Percentiles rank a stretch among this genome's conserved stretches.
Conservation (phyloP, 2,329 filamentous ascomycete species). For the Fonsecaea monophora region DNA sequence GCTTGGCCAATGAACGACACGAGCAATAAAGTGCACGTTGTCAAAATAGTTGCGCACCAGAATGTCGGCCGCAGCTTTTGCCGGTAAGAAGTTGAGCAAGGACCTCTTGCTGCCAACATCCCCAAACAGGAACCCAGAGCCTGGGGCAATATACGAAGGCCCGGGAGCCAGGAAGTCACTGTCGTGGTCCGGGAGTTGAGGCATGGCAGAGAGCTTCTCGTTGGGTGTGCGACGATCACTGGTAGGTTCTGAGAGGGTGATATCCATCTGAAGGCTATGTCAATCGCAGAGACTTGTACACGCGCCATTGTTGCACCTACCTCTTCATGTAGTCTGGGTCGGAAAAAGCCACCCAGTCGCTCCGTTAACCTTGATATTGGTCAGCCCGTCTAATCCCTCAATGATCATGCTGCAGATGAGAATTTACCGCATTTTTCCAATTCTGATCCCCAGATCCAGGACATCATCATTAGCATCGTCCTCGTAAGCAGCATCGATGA, state of each 20-base stretch:
- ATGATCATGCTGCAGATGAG: not conserved
- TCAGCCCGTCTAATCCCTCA: not conserved
- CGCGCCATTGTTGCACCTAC: slow-evolving; percentile 50
- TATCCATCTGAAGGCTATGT: slow-evolving; percentile 19
- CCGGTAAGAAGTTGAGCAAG: slow-evolving; percentile 68
- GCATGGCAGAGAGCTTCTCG: slow-evolving; percentile 26
- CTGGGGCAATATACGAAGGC: slow-evolving; percentile 70
- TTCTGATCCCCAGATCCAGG: slow-evolving; percentile 72
- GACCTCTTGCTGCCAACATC: slow-evolving; percentile 56
- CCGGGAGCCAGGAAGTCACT: slow-evolving; percentile 67
- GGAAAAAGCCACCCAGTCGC: slow-evolving; percentile 73
- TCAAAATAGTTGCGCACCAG: slow-evolving; percentile 72
- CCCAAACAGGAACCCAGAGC: slow-evolving; percentile 71
- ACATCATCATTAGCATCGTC: slow-evolving; percentile 69
- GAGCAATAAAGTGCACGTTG: slow-evolving; percentile 71
- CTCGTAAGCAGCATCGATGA: slow-evolving; percentile 72
- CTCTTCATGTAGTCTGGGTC: slow-evolving; percentile 74
- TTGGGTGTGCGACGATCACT: slow-evolving; percentile 27
- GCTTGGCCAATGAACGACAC: slow-evolving; percentile 70
- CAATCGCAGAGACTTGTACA: slow-evolving; percentile 11
- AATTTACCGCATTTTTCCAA: slow-evolving; percentile 68
- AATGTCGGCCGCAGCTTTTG: slow-evolving; percentile 63
- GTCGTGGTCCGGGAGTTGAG: slow-evolving; percentile 29
- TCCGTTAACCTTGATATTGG: slow-evolving; percentile 64
- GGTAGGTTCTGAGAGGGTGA: slow-evolving; percentile 29